Conservation (phyloP, 2,329 filamentous ascomycete genomes). For the Talaromyces islandicus region DNA sequence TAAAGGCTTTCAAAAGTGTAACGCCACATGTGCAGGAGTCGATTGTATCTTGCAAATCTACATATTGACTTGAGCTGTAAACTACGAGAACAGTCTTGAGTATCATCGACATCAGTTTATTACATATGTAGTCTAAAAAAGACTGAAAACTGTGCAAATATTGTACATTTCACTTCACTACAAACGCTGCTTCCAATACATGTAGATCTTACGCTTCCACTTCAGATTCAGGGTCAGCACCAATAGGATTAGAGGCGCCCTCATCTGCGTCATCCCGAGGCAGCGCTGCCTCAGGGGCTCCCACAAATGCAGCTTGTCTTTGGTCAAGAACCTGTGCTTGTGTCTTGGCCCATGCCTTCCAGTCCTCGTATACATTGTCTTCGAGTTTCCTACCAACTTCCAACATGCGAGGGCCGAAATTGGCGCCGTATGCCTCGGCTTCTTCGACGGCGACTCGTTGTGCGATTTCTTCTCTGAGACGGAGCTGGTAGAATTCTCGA, state of each 20-base stretch:
- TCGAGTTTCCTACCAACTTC: slow-evolving; percentile 80
- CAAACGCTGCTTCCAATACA: neutral
- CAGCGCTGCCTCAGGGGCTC: slow-evolving; percentile 32
- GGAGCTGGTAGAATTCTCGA: slow-evolving; percentile 81
- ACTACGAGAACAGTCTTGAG: neutral
- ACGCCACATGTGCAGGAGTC: no score
- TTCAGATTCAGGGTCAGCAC: neutral
- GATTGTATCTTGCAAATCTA: neutral
- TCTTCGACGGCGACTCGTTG: slow-evolving; percentile 81
- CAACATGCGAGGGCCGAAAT: slow-evolving; percentile 72
- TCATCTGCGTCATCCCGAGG: slow-evolving; percentile 25
- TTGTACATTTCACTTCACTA: neutral
- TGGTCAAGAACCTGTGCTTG: slow-evolving; percentile 47
- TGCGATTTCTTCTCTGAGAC: slow-evolving; percentile 77
- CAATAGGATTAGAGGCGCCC: neutral
- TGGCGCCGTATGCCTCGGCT: slow-evolving; percentile 75
- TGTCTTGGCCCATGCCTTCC: slow-evolving; percentile 71
- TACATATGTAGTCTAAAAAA: neutral
- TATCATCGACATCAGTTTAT: neutral
- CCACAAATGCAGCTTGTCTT: slow-evolving; percentile 38
- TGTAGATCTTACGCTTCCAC: neutral
- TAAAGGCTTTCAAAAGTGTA: neutral
- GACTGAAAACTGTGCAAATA: neutral
- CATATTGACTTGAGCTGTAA: neutral
- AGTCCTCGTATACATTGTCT: slow-evolving; percentile 70